phyloP scores from a whole-genome alignment of 176 grass and related monocot species.

The Pharus latifolius region DNA sequence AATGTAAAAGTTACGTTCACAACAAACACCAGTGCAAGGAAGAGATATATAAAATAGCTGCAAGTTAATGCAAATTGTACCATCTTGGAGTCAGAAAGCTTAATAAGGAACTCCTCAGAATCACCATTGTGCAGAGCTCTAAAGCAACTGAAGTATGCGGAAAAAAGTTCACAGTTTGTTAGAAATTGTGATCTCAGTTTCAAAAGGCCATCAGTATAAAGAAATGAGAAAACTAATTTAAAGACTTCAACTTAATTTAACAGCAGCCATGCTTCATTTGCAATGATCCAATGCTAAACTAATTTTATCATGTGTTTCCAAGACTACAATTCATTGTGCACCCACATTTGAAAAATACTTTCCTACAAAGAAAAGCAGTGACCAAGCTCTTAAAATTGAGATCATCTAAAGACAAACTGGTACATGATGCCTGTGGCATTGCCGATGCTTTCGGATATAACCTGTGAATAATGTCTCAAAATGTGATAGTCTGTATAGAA shows the following conservation, averaged over 20 bases:
- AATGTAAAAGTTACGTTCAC: conserved; percentile 1
- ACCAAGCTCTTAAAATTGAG: not conserved
- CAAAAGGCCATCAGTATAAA: not conserved
- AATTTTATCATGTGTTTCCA: not conserved
- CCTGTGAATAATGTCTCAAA: not conserved
- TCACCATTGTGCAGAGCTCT: conserved; percentile 80
- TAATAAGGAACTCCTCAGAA: conserved; percentile 61
- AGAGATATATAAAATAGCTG: not conserved
- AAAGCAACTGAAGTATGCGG: conserved; percentile 64
- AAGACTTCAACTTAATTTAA: not conserved
- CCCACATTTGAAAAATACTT: not conserved
- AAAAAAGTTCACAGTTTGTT: conserved; percentile 3
- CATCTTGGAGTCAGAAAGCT: conserved; percentile 73
- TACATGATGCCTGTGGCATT: not conserved
- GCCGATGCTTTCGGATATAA: not conserved
- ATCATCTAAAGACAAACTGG: not conserved
- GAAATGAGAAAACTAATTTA: not conserved
- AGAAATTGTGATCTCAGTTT: conserved; percentile 2
- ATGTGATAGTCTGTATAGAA: not conserved
- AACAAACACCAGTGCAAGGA: conserved; percentile 1
- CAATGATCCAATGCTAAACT: not conserved
- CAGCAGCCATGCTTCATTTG: not conserved
- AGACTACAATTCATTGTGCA: not conserved
- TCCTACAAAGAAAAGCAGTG: not conserved
- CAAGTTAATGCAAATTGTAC: conserved; percentile 23